Evolutionary conservation across 768 basidiomycete species (phyloP).

Genomic region (Termitomyces sp.): DNA sequence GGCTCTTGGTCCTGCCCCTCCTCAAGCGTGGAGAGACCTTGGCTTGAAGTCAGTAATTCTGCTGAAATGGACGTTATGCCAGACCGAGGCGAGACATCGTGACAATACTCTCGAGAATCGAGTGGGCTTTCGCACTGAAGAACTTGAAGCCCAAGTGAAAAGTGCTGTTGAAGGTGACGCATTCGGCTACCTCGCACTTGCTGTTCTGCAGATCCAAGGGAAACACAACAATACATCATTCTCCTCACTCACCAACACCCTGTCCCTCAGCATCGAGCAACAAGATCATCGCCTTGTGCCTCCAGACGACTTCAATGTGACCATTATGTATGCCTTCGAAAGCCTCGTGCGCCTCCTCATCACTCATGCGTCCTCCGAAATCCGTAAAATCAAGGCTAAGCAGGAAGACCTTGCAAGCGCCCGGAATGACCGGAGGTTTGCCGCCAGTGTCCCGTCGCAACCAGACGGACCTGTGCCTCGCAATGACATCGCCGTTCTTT

Average conservation of each 20-base stretch:
- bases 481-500: conserved; percentile 81
- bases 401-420: conserved; percentile 82
- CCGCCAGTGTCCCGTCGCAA: conserved; percentile 33
- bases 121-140: conserved; percentile 66
- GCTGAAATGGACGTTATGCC: conserved; percentile 86
- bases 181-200: conserved; percentile 64
- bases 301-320: conserved; percentile 45
- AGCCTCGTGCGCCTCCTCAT: conserved; percentile 65
- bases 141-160: conserved; percentile 78
- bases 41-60: conserved; percentile 67
- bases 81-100: conserved; percentile 69
- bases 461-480: conserved; percentile 45
- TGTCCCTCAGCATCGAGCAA: conserved; percentile 31
- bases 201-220: conserved; percentile 52
- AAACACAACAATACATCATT: conserved; percentile 28
- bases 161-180: conserved; percentile 79
- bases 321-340: conserved; percentile 62
- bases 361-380: conserved; percentile 72
- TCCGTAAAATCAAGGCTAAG: conserved; percentile 81
- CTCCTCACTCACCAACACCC: conserved; percentile 27
- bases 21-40: conserved; percentile 55
- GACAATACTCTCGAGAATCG: conserved; percentile 60
- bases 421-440: conserved; percentile 56
- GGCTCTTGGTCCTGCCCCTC: conserved; percentile 40
- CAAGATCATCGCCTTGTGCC: conserved; percentile 41